Evolutionary conservation across 257 asterid species (phyloP).

Genomic region (Fraxinus excelsior): DNA sequence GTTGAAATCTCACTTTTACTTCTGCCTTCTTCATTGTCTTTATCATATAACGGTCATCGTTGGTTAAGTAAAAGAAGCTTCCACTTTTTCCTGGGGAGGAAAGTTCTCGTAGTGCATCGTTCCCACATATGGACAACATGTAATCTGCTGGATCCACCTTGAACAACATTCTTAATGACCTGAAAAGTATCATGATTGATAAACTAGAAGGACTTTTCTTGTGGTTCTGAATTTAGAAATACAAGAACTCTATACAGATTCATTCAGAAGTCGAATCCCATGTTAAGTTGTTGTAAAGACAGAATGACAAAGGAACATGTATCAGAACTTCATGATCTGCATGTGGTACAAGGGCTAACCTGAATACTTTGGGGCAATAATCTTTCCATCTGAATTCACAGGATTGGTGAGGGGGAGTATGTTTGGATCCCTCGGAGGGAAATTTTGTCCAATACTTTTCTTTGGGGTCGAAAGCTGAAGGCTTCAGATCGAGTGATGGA

Average conservation of each 20-base stretch:
- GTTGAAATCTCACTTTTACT: constrained; percentile 62
- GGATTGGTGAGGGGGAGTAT: constrained; percentile 84
- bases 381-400: constrained; percentile 95
- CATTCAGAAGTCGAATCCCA: background rate
- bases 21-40: constrained; percentile 98
- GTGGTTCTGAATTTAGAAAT: background rate
- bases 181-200: constrained; percentile 23
- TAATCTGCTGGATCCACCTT: constrained; percentile 97
- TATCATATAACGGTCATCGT: constrained; percentile 96
- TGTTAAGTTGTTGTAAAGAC: background rate
- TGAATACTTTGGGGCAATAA: constrained; percentile 93
- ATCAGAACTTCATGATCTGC: background rate
- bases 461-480: constrained; percentile 90
- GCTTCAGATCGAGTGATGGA: constrained; percentile 76
- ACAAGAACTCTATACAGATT: background rate
- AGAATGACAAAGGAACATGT: background rate
- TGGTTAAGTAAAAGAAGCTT: constrained; percentile 89
- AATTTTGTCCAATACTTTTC: constrained; percentile 95
- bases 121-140: constrained; percentile 93
- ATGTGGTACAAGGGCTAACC: constrained; percentile 38
- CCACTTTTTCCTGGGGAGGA: constrained; percentile 97
- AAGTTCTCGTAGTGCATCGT: constrained; percentile 84
- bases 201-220: background rate
- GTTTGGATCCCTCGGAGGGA: constrained; percentile 87
- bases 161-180: constrained; percentile 79